Evolutionary conservation across 257 asterid genomes (phyloP), one percentile per base, ranked within the genome.

Genomic region (Fraxinus anomala): DNA sequence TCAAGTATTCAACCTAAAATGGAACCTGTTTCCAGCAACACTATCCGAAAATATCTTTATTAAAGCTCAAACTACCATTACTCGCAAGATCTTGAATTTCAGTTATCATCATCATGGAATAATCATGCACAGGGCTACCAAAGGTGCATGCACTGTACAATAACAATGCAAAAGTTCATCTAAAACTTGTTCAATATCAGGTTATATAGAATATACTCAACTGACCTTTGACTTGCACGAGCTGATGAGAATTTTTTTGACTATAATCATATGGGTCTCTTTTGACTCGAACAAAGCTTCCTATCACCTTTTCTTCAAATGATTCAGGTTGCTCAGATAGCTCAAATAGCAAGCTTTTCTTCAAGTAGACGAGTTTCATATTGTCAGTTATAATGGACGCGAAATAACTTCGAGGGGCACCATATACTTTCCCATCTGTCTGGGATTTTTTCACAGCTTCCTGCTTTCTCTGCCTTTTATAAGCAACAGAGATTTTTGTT

Each of bases 191-290:
- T 68, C 51, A 81, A 40, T 63, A 19, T 68, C 37, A 63, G 74
- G 59, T 66, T 17, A 13, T 42, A 28, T 67, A 67, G 33, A 42
- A 14, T 47, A 73, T 42, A 71, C 76, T 80, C 13, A 63, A 80
- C 87, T 80, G 72, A 93, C 99, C 99, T 87, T 90, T 83, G 77
- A 95, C 91, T 87, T 86, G 96, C 86, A 88, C 81, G 69, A 93
- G 98, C 80, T 87, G 90, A 84, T 83, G 80, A 74, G 84, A 75
- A 77, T 71, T 73, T 83, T 73, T 88, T 42, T 85, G 83, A 70
- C 10, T 70, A 76, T 23, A 73, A 81, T 83, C 94, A 78, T 82
- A 16, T 66, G 88, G 88, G 79, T 89, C 86, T 4, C 89, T 74
- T 82, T 86, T 93, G 72, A 85, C 84, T 47, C 92, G 85, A 63